Evolutionary conservation across 73 alveolate species (phyloP).

Genomic region (Blepharisma japonicum): DNA sequence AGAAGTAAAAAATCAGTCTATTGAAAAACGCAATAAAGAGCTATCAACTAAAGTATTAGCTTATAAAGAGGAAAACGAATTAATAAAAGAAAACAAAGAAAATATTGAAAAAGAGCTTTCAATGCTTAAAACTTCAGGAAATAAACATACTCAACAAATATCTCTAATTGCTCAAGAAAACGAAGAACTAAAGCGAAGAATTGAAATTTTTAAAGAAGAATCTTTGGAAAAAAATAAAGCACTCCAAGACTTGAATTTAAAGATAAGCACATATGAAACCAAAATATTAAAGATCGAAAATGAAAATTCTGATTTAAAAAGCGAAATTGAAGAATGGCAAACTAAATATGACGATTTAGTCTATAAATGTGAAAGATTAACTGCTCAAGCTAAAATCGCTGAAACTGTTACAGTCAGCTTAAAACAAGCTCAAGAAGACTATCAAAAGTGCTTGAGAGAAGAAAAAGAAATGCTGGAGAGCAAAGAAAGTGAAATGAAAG

Average conservation of each 20-base stretch:
- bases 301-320: not conserved
- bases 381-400: constrained; percentile 11
- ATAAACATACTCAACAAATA: not conserved
- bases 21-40: constrained; percentile 12
- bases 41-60: not conserved
- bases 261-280: not conserved
- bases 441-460: constrained; percentile 10
- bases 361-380: constrained; percentile 13
- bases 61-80: constrained; percentile 14
- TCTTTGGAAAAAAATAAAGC: not conserved
- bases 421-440: constrained; percentile 26
- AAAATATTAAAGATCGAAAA: not conserved
- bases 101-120: not conserved
- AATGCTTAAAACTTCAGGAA: not conserved
- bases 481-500: constrained; percentile 11
- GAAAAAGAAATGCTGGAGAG: constrained; percentile 5
- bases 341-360: not conserved
- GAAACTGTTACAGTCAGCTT: constrained; percentile 16
- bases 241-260: not conserved
- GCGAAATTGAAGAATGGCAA: constrained; percentile 17
- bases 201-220: not conserved
- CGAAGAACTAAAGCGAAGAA: not conserved
- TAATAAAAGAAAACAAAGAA: not conserved
- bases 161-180: not conserved
- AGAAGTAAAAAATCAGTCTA: not conserved